These are phyloP conservation scores for Penicillium cosmopolitanum DNA, from an alignment of 495 filamentous ascomycete genomes.

Conservation along the genomic window DNA sequence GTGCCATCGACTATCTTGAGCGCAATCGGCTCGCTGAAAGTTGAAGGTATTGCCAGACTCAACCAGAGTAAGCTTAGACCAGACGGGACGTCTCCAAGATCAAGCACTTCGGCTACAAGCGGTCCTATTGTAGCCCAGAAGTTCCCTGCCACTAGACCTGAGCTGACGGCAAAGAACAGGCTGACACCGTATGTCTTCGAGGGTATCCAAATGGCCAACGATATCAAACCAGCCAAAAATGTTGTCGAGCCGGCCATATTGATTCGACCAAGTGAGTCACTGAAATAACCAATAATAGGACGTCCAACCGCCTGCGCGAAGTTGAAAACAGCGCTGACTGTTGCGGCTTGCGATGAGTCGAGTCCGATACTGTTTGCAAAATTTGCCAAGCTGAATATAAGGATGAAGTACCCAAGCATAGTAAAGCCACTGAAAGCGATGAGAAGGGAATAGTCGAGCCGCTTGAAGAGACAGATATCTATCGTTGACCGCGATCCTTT, in stretches of 20 bases:
- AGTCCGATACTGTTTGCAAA: slow-evolving; percentile 60
- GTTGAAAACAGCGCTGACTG: slow-evolving; percentile 68
- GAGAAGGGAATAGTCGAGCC: slow-evolving; percentile 46
- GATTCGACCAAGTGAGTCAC: slow-evolving; percentile 65
- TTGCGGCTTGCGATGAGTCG: slow-evolving; percentile 58
- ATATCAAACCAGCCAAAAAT: slow-evolving; percentile 57
- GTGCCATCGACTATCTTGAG: slow-evolving; percentile 49
- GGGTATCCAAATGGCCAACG: slow-evolving; percentile 70
- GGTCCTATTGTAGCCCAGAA: slow-evolving; percentile 31
- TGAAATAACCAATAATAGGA: slow-evolving; percentile 67
- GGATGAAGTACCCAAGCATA: slow-evolving; percentile 53
- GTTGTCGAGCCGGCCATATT: slow-evolving; percentile 64
- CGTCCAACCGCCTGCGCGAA: slow-evolving; percentile 66
- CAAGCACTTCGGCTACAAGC: slow-evolving; percentile 55
- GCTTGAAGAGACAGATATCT: slow-evolving; percentile 34
- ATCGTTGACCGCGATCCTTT: background rate
- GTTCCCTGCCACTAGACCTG: slow-evolving; percentile 59
- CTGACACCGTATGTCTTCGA: slow-evolving; percentile 60
- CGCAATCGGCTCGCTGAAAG: slow-evolving; percentile 68
- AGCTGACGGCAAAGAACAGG: slow-evolving; percentile 66
- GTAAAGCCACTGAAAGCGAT: slow-evolving; percentile 50
- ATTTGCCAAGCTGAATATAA: slow-evolving; percentile 27
- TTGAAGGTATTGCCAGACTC: slow-evolving; percentile 60
- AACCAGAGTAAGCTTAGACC: slow-evolving; percentile 69
- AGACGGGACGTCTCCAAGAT: slow-evolving; percentile 60